A percentile compares a stretch with the other conserved stretches of the same genome.
These are phyloP conservation scores for Xylariaceae sp. DNA, from an alignment of 2,329 filamentous ascomycete genomes.

Conservation along the genomic window DNA sequence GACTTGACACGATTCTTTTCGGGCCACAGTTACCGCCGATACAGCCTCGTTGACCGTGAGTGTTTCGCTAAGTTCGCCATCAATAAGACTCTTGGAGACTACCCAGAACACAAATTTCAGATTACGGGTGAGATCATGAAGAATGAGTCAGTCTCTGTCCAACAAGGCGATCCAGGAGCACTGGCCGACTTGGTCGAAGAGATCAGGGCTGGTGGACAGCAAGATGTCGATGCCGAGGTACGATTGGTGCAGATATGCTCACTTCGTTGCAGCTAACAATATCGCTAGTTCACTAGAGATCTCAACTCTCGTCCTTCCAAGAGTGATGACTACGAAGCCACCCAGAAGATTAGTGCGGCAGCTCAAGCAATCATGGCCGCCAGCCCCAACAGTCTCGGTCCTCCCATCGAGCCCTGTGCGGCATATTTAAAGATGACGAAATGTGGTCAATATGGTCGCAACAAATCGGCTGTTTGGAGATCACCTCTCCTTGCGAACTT, in stretches of 20 bases:
- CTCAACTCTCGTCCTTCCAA: not conserved
- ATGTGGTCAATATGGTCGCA: conserved; percentile 37
- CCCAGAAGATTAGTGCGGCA: conserved; percentile 28
- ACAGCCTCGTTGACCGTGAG: conserved; percentile 26
- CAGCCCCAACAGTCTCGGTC: conserved; percentile 37
- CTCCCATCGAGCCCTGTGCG: conserved; percentile 34
- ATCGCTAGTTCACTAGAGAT: conserved; percentile 12
- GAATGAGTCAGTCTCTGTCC: conserved; percentile 18
- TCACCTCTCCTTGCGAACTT: conserved; percentile 35
- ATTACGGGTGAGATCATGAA: conserved; percentile 31
- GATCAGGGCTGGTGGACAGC: conserved; percentile 31
- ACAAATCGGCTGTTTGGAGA: conserved; percentile 32
- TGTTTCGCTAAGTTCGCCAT: conserved; percentile 33
- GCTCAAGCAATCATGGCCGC: conserved; percentile 36
- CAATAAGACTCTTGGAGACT: conserved; percentile 23
- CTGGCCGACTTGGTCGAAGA: conserved; percentile 24
- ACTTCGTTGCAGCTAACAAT: not conserved
- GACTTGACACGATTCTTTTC: conserved; percentile 12
- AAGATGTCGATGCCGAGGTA: conserved; percentile 39
- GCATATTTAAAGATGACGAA: conserved; percentile 35
- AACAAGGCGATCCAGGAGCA: not conserved
- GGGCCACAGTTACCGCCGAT: not conserved
- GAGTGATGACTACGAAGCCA: conserved; percentile 14
- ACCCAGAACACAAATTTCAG: conserved; percentile 20
- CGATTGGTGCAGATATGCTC: not conserved